A percentile compares a stretch with the other conserved stretches of the same genome.
phyloP scores from a whole-genome alignment of 139 green algal species.

The Auxenochlorella protothecoides region DNA sequence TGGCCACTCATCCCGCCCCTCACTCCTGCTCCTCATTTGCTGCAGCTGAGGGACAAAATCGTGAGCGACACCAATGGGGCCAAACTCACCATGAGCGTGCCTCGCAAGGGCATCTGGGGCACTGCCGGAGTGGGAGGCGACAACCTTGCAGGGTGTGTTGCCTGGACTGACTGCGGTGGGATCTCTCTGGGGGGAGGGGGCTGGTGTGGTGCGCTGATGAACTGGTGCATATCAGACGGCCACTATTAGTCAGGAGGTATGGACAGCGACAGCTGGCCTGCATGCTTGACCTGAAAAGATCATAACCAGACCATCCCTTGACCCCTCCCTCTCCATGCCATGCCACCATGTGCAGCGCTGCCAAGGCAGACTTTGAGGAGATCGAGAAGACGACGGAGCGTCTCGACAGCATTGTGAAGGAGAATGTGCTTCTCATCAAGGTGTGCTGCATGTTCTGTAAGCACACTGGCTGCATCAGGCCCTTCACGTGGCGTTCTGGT shows the following conservation, averaged over 20 bases:
- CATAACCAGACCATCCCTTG: too few species aligned
- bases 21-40: neutral
- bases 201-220: neutral
- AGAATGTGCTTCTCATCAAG: conserved; percentile 40
- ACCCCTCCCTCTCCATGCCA: too few species aligned
- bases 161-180: neutral
- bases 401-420: conserved; percentile 24
- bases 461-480: too few species aligned
- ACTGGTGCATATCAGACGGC: too few species aligned
- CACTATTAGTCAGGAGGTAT: neutral
- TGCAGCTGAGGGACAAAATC: conserved; percentile 15
- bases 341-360: conserved; percentile 21
- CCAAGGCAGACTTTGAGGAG: conserved; percentile 24
- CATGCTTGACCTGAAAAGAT: neutral
- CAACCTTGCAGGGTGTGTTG: conserved; percentile 49
- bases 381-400: conserved; percentile 22
- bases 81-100: conserved; percentile 34
- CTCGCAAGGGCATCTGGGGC: conserved; percentile 52
- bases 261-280: neutral
- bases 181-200: neutral
- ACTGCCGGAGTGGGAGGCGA: conserved; percentile 47
- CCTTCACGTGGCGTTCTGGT: neutral
- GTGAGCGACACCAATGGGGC: conserved; percentile 16
- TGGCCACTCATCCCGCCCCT: too few species aligned
- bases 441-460: neutral